These are phyloP conservation scores for Colletotrichum incanum DNA, from an alignment of 2,329 filamentous ascomycete species.

Conservation along the genomic window DNA sequence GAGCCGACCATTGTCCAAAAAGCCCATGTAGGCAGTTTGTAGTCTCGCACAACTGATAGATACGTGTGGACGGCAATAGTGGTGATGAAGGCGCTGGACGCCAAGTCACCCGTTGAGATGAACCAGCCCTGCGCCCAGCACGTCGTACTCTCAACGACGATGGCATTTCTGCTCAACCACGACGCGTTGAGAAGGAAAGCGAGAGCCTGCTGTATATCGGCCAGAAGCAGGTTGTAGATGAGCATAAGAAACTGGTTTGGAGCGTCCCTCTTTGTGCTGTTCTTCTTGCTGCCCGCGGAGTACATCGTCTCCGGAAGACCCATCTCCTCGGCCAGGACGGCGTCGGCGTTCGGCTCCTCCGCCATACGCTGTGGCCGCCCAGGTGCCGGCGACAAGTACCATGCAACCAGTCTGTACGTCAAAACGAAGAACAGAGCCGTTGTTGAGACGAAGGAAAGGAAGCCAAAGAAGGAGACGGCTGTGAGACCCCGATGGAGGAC, in stretches of 20 bases:
- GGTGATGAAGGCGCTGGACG: constrained; percentile 71
- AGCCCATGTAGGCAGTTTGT: constrained; percentile 59
- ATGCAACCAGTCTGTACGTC: constrained; percentile 53
- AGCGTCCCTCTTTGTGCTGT: constrained; percentile 41
- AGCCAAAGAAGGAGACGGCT: constrained; percentile 55
- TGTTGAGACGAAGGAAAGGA: constrained; percentile 55
- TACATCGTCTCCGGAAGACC: constrained; percentile 47
- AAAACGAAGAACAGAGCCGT: constrained; percentile 53
- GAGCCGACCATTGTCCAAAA: constrained; percentile 61
- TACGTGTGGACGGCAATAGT: constrained; percentile 73
- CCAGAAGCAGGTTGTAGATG: constrained; percentile 72
- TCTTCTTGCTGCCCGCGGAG: constrained; percentile 42
- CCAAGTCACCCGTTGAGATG: constrained; percentile 70
- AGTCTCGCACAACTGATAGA: constrained; percentile 66
- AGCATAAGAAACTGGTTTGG: constrained; percentile 72
- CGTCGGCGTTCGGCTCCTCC: constrained; percentile 52
- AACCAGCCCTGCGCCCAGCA: constrained; percentile 72
- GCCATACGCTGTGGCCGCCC: constrained; percentile 49
- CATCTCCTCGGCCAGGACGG: constrained; percentile 43
- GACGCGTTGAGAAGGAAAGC: constrained; percentile 71
- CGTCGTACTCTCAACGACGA: constrained; percentile 62
- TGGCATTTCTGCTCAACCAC: constrained; percentile 63
- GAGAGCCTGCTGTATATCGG: constrained; percentile 71
- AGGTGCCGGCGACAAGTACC: constrained; percentile 49
- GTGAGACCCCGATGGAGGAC: constrained; percentile 55